Base-by-base conservation (phyloP, 2,329 filamentous ascomycete genomes). In the Aspergillus brunneoviolaceus region DNA sequence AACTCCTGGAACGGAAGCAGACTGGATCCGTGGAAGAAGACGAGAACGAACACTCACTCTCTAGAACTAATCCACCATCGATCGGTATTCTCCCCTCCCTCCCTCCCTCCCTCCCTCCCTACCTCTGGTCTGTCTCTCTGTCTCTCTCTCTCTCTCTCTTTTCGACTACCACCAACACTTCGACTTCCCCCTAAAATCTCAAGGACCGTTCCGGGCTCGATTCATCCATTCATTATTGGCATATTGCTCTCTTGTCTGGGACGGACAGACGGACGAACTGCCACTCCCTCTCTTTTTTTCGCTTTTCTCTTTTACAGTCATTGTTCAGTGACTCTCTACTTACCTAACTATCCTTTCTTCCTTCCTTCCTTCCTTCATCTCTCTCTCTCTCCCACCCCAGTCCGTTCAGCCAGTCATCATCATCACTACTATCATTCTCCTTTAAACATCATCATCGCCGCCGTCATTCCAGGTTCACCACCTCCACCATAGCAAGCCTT, bases 11-110 rank as follows among this genome's bases (percentile, higher is more conserved):
- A 63, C 61, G 54, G 59, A 62, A 51, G 54, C 53, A 62, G 61
- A 62, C 61, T 63, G 59, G 61, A 63, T 63, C 61, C 61, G 57
- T 63, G 61, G 61, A 55, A 35, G 27, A 29, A 49, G 53, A 45
- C 51, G 51, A 53, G 51, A 53, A 35, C n/a, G 42, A 42, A 55
- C 45, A 39, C 33, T 42, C 39, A 42, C 16, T 42, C 14, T 16
- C 39, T 12, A 42, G 39, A 42, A 35, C 33, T 16, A 12, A 35
- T 35, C 33, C 33, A 35, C 27, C 27, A 29, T 29, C 27, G 27
- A 29, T 35, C 49, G 48, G 51, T 49, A 55, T 35, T 45, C 58
- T 45, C 42, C 47, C 31, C 33, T 21, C 33, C 48, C 35, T 53
- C 47, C 51, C 19, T 19, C 19, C 19, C 19, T 19, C 19, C 19